phyloP scores from a whole-genome alignment of 179 eudicot genomes.

The Heliamphora pulchella region DNA sequence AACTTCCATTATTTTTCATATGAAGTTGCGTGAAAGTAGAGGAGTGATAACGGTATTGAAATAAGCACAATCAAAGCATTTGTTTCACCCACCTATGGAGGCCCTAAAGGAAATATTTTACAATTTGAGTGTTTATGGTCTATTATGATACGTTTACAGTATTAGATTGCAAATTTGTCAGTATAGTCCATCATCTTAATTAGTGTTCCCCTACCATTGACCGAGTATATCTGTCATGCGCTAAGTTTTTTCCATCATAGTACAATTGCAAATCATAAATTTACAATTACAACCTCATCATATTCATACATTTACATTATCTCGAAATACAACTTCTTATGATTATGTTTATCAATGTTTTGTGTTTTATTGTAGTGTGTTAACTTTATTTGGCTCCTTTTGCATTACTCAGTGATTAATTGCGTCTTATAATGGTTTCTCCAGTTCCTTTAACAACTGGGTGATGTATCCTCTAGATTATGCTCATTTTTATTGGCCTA shows the following conservation, averaged over 20 bases:
- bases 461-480: background rate
- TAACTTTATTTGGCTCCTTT: background rate
- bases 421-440: background rate
- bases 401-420: background rate
- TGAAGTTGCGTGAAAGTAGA: background rate
- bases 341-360: background rate
- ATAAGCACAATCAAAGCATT: background rate
- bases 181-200: background rate
- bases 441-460: background rate
- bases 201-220: background rate
- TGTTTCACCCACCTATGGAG: background rate
- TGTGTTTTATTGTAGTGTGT: background rate
- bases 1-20: too few relatives aligned
- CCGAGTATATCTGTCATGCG: background rate
- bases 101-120: background rate
- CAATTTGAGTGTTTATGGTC: background rate
- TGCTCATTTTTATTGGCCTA: slow-evolving; percentile 19
- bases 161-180: background rate
- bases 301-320: background rate
- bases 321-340: background rate
- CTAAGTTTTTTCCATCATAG: background rate
- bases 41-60: background rate
- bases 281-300: background rate
- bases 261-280: background rate
- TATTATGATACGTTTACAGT: background rate